These are phyloP conservation scores for Cardamine chenopodiifolia DNA, from an alignment of 345 rosid genomes.

Conservation along the genomic window DNA sequence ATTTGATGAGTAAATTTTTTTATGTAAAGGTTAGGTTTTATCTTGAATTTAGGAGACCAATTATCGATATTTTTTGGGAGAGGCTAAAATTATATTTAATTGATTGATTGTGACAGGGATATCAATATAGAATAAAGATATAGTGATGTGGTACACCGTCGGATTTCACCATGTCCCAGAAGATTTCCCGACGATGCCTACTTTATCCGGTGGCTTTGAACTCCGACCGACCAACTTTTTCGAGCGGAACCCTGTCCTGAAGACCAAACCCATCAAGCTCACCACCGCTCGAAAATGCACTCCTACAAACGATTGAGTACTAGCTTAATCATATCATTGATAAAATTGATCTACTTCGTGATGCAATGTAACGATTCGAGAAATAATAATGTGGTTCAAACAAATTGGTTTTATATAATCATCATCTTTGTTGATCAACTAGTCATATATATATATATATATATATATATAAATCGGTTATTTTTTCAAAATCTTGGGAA, in stretches of 20 bases:
- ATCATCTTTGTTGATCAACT: neutral
- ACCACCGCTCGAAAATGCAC: conserved; percentile 23
- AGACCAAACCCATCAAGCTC: conserved; percentile 39
- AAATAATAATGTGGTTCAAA: conserved; percentile 1
- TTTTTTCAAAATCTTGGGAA: neutral
- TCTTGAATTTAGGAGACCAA: neutral
- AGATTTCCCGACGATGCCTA: conserved; percentile 64
- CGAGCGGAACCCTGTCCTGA: conserved; percentile 56
- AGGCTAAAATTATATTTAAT: neutral
- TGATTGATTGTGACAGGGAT: conserved; percentile 38
- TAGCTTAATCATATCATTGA: neutral
- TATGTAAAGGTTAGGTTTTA: neutral
- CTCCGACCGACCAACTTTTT: conserved; percentile 60
- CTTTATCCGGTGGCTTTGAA: conserved; percentile 52
- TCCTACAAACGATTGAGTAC: conserved; percentile 19
- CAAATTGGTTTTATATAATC: neutral
- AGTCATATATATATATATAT: too few relatives aligned
- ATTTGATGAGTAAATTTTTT: neutral
- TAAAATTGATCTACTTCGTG: neutral
- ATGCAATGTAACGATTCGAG: neutral
- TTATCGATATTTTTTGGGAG: neutral
- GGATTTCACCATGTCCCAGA: conserved; percentile 64
- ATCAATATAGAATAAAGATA: conserved; percentile 54
- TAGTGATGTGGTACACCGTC: conserved; percentile 58
- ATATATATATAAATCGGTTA: too few relatives aligned